Evolutionary conservation across 2,329 filamentous ascomycete genomes (phyloP), one percentile per base, ranked within the genome.

Genomic region (Aspergillus sojae): DNA sequence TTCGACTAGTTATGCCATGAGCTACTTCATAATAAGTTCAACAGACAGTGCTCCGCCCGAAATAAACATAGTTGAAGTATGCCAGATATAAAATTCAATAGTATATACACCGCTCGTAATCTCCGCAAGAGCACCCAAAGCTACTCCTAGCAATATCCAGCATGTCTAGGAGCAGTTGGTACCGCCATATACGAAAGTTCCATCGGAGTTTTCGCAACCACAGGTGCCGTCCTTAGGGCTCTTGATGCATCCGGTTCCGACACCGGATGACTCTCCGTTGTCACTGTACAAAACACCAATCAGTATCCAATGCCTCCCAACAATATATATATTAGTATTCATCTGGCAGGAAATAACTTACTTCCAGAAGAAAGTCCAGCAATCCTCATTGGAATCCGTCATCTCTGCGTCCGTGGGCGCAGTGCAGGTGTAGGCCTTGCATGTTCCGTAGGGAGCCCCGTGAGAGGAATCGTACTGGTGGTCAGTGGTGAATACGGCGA

Each of bases 401-500:
- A 81, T 65, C 7, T 74, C 69, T 3, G 68, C 65, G 11, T 61
- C 68, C 0, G 72, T 73, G 0, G 79, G 78, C 5, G 75, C 66
- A 10, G 72, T 67, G 68, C 78, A 81, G 1, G 77, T 80, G 67
- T 81, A 82, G 1, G 79, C 79, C 30, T 65, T 71, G 70, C 80
- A 84, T 5, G 80, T 84, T 1, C 82, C 82, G 68, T 84, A 84
- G 2, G 82, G 82, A 3, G 76, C 78, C 28, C 82, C 83, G 62
- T 82, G 60, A 63, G 68, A 68, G 26, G 63, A 65, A 65, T 83
- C 79, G 68, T 82, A 82, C 61, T 81, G 69, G 70, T 83, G 81
- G 70, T 84, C 80, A 7, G 75, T 78, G 26, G 67, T 65, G 68
- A 79, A 79, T 60, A 78, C 73, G 23, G 77, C 77, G 58, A 78